A percentile compares a stretch with the other conserved stretches of the same genome.
phyloP scores from a whole-genome alignment of 2,329 filamentous ascomycete species.

The Stemphylium lycopersici region DNA sequence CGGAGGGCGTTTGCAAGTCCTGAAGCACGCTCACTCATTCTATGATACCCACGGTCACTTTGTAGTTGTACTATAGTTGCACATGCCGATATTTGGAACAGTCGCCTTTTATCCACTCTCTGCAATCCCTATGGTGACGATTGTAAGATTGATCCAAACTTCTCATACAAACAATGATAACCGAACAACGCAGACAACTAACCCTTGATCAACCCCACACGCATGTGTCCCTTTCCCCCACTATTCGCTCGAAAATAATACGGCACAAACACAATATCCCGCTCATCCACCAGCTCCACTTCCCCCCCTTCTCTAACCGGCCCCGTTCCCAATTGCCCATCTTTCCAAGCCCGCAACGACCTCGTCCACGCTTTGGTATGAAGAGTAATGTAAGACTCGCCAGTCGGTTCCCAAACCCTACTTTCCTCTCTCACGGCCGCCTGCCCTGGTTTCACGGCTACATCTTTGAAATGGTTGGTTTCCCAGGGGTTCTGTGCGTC shows the following conservation, averaged over 20 bases:
- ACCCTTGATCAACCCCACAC: constrained; percentile 12
- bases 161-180: too few species aligned
- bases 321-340: background rate
- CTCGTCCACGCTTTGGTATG: constrained; percentile 4
- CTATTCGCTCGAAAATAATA: constrained; percentile 17
- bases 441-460: constrained; percentile 3
- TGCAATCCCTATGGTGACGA: too few species aligned
- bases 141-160: too few species aligned
- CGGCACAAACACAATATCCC: constrained; percentile 13
- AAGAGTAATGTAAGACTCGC: constrained; percentile 12
- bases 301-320: background rate
- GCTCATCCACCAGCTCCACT: background rate
- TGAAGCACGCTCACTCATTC: constrained; percentile 4
- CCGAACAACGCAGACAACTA: background rate
- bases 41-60: constrained; percentile 17
- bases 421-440: constrained; percentile 2
- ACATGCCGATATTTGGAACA: background rate
- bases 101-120: too few species aligned
- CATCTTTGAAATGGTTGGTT: constrained; percentile 15
- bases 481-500: constrained; percentile 15
- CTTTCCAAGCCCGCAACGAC: constrained; percentile 2
- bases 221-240: constrained; percentile 14
- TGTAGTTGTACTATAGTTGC: constrained; percentile 4
- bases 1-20: background rate
- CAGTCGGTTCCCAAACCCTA: background rate